Conservation (phyloP, 148 eudicot species). For the Pouteria glomerata region DNA sequence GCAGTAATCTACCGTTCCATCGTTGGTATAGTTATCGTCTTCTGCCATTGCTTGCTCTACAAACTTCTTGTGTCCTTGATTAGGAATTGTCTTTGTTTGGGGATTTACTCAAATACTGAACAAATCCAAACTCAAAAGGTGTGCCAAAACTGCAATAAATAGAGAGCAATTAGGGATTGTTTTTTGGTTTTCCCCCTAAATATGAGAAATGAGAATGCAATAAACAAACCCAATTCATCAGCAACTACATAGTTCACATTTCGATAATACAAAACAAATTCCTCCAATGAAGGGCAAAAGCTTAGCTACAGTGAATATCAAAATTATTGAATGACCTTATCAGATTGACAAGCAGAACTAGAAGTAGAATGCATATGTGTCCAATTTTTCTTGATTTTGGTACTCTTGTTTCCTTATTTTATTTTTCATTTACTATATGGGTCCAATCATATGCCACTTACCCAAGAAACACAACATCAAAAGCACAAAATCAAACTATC, state of each 20-base stretch:
- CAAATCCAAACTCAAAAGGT: background rate
- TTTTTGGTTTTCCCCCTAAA: background rate
- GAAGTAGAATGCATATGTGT: background rate
- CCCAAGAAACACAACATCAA: background rate
- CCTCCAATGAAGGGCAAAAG: background rate
- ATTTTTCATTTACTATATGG: background rate
- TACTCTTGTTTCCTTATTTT: background rate
- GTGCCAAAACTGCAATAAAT: constrained; percentile 1
- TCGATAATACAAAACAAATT: background rate
- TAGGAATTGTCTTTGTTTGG: background rate
- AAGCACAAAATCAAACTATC: background rate
- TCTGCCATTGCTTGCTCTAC: constrained; percentile 16
- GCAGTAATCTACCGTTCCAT: constrained; percentile 41
- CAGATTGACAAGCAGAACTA: background rate
- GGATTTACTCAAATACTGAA: background rate
- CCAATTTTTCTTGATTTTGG: no score
- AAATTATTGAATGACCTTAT: background rate
- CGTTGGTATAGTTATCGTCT: constrained; percentile 36
- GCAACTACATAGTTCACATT: background rate
- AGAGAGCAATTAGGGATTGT: background rate
- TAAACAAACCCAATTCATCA: background rate
- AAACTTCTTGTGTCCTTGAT: background rate
- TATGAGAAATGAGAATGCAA: background rate
- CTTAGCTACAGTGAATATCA: background rate
- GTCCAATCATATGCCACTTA: background rate